phyloP scores from a whole-genome alignment of 371 early-diverging fungal species.

The Dentiscutata heterogama region DNA sequence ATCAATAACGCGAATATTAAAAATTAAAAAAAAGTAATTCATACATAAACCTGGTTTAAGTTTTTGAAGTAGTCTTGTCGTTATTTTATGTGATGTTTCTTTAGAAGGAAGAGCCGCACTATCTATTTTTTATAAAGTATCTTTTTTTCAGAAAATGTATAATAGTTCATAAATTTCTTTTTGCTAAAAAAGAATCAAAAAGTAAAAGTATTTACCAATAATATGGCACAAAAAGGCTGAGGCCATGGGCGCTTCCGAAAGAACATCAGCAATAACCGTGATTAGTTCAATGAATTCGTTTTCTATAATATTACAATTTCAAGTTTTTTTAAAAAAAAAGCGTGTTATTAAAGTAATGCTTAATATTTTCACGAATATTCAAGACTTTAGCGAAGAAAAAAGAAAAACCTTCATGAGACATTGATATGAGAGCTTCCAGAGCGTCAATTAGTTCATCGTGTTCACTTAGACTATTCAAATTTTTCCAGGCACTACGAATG shows the following conservation, averaged over 20 bases:
- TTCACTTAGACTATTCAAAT: conserved; percentile 40
- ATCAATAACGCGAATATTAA: background rate
- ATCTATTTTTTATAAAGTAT: conserved; percentile 22
- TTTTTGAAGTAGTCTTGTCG: conserved; percentile 35
- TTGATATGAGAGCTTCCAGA: conserved; percentile 32
- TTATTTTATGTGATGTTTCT: conserved; percentile 42
- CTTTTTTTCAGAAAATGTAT: background rate
- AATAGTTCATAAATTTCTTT: background rate
- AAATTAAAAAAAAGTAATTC: background rate
- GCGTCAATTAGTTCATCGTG: conserved; percentile 36
- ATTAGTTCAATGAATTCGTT: conserved; percentile 42
- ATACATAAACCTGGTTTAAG: conserved; percentile 39
- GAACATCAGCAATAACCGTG: conserved; percentile 38
- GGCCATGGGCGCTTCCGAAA: conserved; percentile 39
- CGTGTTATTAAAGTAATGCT: background rate
- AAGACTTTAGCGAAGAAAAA: background rate
- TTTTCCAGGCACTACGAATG: conserved; percentile 44
- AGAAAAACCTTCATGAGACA: conserved; percentile 36
- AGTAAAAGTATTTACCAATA: background rate
- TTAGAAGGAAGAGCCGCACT: conserved; percentile 37
- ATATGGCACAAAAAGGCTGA: conserved; percentile 40
- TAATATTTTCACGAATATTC: too few species aligned
- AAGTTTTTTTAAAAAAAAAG: background rate
- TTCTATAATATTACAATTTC: background rate
- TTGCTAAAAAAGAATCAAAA: background rate